Conservation (phyloP, 2,329 filamentous ascomycete genomes). For the Tolypocladium endophyticum region DNA sequence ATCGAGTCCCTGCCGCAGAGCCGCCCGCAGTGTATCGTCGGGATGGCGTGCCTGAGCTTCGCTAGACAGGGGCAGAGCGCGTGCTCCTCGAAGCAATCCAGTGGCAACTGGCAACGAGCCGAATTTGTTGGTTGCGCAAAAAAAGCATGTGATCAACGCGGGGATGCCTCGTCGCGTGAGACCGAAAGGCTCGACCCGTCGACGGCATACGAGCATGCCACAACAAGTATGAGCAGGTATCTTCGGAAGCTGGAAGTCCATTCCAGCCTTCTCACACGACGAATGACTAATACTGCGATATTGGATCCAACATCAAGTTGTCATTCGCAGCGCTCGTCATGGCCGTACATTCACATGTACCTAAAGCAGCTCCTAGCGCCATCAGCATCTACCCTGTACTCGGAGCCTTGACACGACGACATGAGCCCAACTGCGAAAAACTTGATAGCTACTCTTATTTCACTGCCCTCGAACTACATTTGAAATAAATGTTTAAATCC, state of each 20-base stretch:
- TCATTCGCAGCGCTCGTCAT: not conserved
- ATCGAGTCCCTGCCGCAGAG: not conserved
- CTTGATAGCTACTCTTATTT: no score
- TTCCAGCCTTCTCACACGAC: not conserved
- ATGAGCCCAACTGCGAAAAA: not conserved
- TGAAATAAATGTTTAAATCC: no score
- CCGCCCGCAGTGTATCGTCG: not conserved
- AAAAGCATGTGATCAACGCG: not conserved
- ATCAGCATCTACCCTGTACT: not conserved
- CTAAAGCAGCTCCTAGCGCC: not conserved
- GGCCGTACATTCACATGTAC: no score
- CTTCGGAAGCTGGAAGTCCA: no score
- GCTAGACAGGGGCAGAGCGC: not conserved
- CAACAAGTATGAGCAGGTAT: not conserved
- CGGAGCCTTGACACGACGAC: not conserved
- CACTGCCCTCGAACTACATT: no score
- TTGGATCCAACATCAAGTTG: not conserved
- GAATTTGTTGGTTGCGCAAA: not conserved
- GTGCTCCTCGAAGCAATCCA: not conserved
- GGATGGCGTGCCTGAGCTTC: not conserved
- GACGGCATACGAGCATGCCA: not conserved
- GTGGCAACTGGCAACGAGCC: not conserved
- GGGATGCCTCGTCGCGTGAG: no score
- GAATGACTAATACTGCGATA: not conserved
- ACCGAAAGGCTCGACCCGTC: no score